Evolutionary conservation across 305 asterid genomes (phyloP).

Genomic region (Solanum aculeatissimum): DNA sequence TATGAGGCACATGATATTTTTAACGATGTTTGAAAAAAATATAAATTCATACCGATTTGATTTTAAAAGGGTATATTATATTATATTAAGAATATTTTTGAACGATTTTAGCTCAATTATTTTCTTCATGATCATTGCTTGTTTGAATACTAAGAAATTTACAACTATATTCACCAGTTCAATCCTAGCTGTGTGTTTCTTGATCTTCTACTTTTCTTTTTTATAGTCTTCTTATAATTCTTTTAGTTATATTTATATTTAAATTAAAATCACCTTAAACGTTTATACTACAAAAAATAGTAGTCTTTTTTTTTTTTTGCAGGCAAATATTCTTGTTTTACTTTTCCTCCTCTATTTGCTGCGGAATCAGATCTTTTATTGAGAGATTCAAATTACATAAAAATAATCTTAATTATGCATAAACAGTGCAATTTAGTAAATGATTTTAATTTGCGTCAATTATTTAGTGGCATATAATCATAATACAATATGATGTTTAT

Average conservation of each 20-base stretch:
- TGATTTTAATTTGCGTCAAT: no score
- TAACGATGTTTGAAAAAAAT: neutral
- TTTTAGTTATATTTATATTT: neutral
- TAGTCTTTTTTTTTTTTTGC: neutral
- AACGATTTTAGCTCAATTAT: neutral
- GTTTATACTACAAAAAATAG: neutral
- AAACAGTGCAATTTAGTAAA: no score
- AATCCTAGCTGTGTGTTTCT: neutral
- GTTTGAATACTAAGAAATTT: neutral
- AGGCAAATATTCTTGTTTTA: neutral
- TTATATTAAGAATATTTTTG: neutral
- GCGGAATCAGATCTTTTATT: accelerated
- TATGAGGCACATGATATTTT: neutral
- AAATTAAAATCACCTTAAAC: neutral
- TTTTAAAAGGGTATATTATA: neutral
- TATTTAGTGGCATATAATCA: no score
- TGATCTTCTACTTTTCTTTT: neutral
- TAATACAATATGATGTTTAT: no score
- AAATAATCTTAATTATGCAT: neutral
- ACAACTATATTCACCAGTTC: neutral
- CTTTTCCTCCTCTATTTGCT: neutral
- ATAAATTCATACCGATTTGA: neutral
- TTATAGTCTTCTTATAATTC: neutral
- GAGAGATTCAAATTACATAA: neutral
- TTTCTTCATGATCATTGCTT: neutral